Conservation (phyloP, 1,284 basidiomycete species). For the Somion occarium region DNA sequence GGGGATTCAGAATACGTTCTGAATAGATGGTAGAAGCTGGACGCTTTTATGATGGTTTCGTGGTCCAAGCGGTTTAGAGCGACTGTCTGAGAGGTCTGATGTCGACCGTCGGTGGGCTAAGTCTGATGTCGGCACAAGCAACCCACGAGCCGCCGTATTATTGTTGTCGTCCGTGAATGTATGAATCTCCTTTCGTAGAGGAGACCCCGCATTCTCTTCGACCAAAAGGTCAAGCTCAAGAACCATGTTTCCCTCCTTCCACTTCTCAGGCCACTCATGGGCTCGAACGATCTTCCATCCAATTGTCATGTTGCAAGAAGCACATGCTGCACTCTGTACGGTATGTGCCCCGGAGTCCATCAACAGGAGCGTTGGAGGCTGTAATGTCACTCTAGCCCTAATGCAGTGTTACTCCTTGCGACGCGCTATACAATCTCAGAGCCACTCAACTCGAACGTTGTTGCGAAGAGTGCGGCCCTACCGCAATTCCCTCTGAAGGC, state of each 20-base stretch:
- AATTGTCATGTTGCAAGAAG: slow-evolving; percentile 43
- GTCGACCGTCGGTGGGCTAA: not conserved
- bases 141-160: not conserved
- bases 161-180: not conserved
- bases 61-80: not conserved
- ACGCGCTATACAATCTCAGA: not conserved
- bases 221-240: slow-evolving; percentile 47
- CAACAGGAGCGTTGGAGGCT: slow-evolving; percentile 37
- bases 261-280: slow-evolving; percentile 50
- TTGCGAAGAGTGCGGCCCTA: slow-evolving; percentile 31
- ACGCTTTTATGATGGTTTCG: not conserved
- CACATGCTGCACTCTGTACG: slow-evolving; percentile 50
- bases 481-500: slow-evolving; percentile 27
- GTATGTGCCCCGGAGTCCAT: slow-evolving; percentile 64
- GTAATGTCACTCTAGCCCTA: slow-evolving; percentile 21
- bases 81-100: not conserved
- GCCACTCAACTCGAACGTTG: slow-evolving; percentile 31
- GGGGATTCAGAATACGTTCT: too few species aligned
- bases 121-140: not conserved
- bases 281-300: slow-evolving; percentile 63
- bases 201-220: slow-evolving; percentile 7
- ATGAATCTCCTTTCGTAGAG: not conserved
- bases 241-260: slow-evolving; percentile 57
- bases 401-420: not conserved
- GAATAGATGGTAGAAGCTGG: too few species aligned